Evolutionary conservation across 345 rosid species (phyloP).

Genomic region (Combretum micranthum): DNA sequence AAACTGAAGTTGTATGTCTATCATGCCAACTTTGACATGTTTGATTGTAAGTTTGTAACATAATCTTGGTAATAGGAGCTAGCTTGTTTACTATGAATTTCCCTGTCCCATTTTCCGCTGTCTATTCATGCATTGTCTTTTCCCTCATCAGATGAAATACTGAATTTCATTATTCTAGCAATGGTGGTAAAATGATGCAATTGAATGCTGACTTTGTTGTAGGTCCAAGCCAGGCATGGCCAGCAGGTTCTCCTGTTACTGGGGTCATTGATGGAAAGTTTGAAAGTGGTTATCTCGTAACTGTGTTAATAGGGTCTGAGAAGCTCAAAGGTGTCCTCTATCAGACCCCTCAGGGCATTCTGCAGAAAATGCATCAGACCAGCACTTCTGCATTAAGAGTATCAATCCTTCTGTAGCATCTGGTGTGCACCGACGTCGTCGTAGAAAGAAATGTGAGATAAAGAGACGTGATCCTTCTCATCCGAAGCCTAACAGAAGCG

Average conservation of each 20-base stretch:
- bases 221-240: slow-evolving; percentile 26
- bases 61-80: neutral
- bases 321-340: slow-evolving; percentile 77
- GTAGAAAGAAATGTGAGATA: slow-evolving; percentile 84
- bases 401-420: slow-evolving; percentile 15
- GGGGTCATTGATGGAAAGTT: slow-evolving; percentile 92
- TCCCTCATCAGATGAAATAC: neutral
- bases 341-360: slow-evolving; percentile 37
- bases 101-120: neutral
- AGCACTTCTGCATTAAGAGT: slow-evolving; percentile 21
- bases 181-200: neutral
- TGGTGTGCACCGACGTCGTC: slow-evolving; percentile 61
- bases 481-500: slow-evolving; percentile 92
- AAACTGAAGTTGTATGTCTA: no score
- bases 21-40: no score
- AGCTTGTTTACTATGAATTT: neutral
- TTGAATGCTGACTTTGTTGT: neutral
- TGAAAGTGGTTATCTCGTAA: slow-evolving; percentile 83
- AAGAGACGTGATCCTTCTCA: slow-evolving; percentile 90
- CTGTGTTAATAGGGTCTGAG: slow-evolving; percentile 73
- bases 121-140: neutral
- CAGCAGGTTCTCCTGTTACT: slow-evolving; percentile 45
- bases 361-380: slow-evolving; percentile 24
- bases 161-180: neutral
- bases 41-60: no score